Base-by-base conservation (phyloP, 805 yeast species). In the Priceomyces castillae region DNA sequence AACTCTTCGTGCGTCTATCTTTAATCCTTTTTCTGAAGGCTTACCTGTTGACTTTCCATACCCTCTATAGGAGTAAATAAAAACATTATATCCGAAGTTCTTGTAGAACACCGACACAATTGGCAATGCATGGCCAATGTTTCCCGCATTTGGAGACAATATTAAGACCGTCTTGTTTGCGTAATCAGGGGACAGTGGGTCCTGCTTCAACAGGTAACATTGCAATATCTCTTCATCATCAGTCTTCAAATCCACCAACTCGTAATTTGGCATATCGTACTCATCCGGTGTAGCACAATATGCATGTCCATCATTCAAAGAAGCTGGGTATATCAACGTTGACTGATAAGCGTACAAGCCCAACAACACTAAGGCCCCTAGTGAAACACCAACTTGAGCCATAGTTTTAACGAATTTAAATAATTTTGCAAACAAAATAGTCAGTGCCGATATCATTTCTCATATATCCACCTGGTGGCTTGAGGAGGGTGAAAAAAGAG, bases 81-180 rank as follows among this genome's bases (percentile, higher is more conserved):
- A 77, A 2, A 90, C 96, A 61, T 90, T 89, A 64, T 82, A 80
- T 11, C 80, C 78, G 62, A 84, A 74, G 30, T 71, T 65, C 39
- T 71, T 65, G 62, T 79, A 86, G 48, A 90, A 81, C 7, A 84
- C 61, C 38, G 82, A 73, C 2, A 86, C 95, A 7, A 89, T 78
- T 1, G 97, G 96, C 38, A 92, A 67, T 22, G 86, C 82, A 58
- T 88, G 89, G 14, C 98, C 98, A 50, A 92, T 92, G 61, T 94
- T 92, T 4, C 98, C 98, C 1, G 97, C 97, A 64, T 92, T 92
- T 3, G 98, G 98, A 39, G 90, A 82, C 40, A 90, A 71, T 16
- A 94, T 75, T 19, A 94, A 56, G 9, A 92, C 76, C 0, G 97
- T 87, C 50, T 84, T 86, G 49, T 77, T 71, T 25, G 74, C 62